Conservation (phyloP, 2,329 filamentous ascomycete genomes). For the Paecilomyces niveus region DNA sequence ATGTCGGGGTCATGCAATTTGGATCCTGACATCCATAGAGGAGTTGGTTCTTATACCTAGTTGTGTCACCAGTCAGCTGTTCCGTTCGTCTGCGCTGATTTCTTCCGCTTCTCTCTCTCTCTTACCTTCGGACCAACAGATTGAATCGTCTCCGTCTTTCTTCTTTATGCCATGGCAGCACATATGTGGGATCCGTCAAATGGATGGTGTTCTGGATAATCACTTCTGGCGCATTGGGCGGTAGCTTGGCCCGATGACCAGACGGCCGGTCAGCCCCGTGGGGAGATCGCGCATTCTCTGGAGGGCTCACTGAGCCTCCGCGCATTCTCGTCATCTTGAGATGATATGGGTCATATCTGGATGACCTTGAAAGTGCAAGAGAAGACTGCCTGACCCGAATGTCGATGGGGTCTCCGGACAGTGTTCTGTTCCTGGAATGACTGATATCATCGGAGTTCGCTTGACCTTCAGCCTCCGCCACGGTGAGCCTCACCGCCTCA, state of each 20-base stretch:
- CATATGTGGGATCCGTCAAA: conserved; percentile 28
- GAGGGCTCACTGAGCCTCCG: conserved; percentile 30
- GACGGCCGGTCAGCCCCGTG: conserved; percentile 20
- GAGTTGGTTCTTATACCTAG: conserved; percentile 73
- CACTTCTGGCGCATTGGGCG: conserved; percentile 31
- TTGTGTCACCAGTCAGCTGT: background rate
- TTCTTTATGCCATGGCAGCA: conserved; percentile 32
- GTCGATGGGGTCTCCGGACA: background rate
- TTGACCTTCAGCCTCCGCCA: background rate
- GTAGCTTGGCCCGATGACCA: conserved; percentile 32
- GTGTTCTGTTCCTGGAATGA: background rate
- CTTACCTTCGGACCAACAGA: conserved; percentile 59
- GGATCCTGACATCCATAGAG: conserved; percentile 67
- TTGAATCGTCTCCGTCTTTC: conserved; percentile 44
- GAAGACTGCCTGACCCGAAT: background rate
- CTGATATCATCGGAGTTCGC: conserved; percentile 16
- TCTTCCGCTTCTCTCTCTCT: conserved; percentile 3
- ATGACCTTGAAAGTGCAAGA: background rate
- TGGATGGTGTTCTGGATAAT: conserved; percentile 33
- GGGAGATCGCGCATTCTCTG: conserved; percentile 17
- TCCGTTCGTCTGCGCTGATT: conserved; percentile 7
- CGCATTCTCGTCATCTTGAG: conserved; percentile 36
- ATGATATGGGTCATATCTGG: conserved; percentile 18
- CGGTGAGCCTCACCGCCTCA: conserved; percentile 8
- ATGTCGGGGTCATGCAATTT: conserved; percentile 67